Conservation (phyloP, 2,329 filamentous ascomycete species). For the Coniella lustricola region DNA sequence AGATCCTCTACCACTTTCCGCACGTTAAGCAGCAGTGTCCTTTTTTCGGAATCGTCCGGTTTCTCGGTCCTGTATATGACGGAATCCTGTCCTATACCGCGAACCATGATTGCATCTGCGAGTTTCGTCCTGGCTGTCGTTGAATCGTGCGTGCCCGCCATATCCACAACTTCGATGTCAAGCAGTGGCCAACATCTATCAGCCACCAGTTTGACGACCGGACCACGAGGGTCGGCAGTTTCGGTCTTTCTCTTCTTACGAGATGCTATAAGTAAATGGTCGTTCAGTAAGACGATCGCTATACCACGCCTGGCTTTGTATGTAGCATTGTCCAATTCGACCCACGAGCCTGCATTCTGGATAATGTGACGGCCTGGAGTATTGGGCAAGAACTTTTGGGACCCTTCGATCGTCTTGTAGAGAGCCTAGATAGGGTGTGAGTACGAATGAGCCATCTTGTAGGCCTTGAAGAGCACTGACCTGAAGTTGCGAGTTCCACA, state of each 20-base stretch:
- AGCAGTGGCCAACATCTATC: conserved; percentile 91
- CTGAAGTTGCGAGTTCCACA: conserved; percentile 67
- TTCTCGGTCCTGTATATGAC: conserved; percentile 93
- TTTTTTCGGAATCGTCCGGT: conserved; percentile 70
- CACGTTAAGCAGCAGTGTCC: conserved; percentile 76
- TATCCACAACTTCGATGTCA: conserved; percentile 88
- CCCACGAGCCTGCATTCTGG: conserved; percentile 87
- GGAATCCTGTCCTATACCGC: conserved; percentile 77
- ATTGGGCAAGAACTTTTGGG: conserved; percentile 92
- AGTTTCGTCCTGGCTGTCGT: conserved; percentile 55
- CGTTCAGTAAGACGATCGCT: conserved; percentile 87
- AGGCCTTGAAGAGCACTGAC: conserved; percentile 8
- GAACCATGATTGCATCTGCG: conserved; percentile 81
- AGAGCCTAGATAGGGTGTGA: conserved; percentile 45
- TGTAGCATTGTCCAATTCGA: conserved; percentile 93
- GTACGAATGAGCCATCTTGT: background rate
- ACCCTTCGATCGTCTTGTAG: conserved; percentile 96
- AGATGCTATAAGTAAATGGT: conserved; percentile 85
- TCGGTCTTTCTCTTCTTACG: conserved; percentile 89
- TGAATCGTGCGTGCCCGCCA: conserved; percentile 59
- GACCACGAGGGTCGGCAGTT: conserved; percentile 44
- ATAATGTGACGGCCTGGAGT: conserved; percentile 88
- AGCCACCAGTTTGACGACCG: conserved; percentile 73
- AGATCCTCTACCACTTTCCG: conserved; percentile 89
- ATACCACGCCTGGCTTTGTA: conserved; percentile 89